Evolutionary conservation across 177 flowering plant genomes (phyloP).

Genomic region (Telopea speciosissima): DNA sequence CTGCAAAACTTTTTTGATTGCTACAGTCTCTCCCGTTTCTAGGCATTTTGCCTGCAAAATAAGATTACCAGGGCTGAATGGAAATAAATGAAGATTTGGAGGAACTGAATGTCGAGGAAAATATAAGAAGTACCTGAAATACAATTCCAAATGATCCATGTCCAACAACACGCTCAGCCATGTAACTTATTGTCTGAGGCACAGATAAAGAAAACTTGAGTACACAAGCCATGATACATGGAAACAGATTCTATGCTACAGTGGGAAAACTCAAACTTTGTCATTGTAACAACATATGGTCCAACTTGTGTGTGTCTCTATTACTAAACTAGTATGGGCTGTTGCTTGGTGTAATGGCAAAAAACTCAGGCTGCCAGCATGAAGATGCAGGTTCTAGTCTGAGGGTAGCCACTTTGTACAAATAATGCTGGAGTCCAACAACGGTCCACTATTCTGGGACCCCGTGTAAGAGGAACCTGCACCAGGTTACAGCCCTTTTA

Average conservation of each 20-base stretch:
- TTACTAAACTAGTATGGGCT: no score
- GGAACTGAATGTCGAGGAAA: not conserved
- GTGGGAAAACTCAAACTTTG: not conserved
- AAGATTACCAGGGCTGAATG: not conserved
- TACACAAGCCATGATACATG: not conserved
- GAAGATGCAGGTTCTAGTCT: no score
- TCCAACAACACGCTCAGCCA: conserved; percentile 74
- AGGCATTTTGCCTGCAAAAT: conserved; percentile 64
- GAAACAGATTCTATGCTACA: not conserved
- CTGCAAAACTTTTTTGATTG: conserved; percentile 64
- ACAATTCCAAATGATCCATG: conserved; percentile 75
- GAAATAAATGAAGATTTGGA: not conserved
- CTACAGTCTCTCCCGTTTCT: conserved; percentile 73
- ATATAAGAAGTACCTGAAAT: conserved; percentile 46
- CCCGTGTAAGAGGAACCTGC: no score
- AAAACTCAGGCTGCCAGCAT: no score
- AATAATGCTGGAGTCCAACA: no score
- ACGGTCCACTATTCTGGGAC: no score
- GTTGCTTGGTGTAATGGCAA: no score
- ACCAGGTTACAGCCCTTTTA: no score
- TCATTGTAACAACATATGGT: not conserved
- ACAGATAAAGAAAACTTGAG: conserved; percentile 4
- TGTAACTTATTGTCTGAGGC: conserved; percentile 57
- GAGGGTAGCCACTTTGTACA: no score
- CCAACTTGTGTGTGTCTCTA: not conserved